Base-by-base conservation (phyloP, 1,139 yeast species). In the Yarrowia galli region DNA sequence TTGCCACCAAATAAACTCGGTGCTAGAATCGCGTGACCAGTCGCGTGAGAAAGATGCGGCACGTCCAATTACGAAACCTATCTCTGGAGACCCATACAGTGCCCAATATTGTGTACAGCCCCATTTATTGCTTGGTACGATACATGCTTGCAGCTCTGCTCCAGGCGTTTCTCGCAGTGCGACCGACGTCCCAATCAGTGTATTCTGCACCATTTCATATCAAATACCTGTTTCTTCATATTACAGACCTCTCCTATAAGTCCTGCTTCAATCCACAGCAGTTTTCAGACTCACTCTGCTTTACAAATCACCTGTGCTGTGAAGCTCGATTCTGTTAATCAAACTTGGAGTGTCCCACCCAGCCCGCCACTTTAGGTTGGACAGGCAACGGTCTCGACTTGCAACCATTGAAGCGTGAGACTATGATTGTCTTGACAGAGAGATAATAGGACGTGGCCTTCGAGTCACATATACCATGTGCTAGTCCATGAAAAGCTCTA, bases 1-100 rank as follows among this genome's bases (percentile, higher is more conserved):
- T 48, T 48, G 54, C 23, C 38, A 32, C 40, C 38, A 28, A 28
- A 28, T 49, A 49, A 49, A 49, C 54, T 49, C 54, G n/a, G 40
- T 32, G 54, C 54, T 32, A 49, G 25, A 49, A 49, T 49, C 54
- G 54, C 54, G 54, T 49, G 54, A 49, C 54, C 36, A 18, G 40
- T 32, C 40, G 54, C 40, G 40, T 32, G 38, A 40, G 18, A 36
- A 36, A 35, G 12, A 5, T 13, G n/a, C 40, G 6, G 40, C n/a
- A 28, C 32, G 32, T 28, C n/a, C 8, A 6, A 36, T 36, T 5
- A 15, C 5, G 5, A 36, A 13, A 36, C 1, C n/a, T 5, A 3
- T 6, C 18, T 36, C 15, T 15, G n/a, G 16, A 36, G 18, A 36
- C n/a, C 16, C 18, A 3, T 8, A 4, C 16, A 36, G 15, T 36